phyloP scores from a whole-genome alignment of 441 rosid species.

The Euphorbia corollata region DNA sequence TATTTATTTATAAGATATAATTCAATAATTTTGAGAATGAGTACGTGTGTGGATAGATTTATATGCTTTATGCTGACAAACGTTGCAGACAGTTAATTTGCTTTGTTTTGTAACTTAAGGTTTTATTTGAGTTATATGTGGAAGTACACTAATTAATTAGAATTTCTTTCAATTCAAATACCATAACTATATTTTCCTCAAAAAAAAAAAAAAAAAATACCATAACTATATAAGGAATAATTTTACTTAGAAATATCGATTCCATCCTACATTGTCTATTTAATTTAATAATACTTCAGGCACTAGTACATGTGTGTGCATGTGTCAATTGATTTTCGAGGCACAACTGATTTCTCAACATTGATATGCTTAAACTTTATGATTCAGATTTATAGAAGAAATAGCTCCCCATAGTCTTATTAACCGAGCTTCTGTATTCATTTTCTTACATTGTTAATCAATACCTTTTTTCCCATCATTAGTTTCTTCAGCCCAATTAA shows the following conservation, averaged over 20 bases:
- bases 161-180: not conserved
- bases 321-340: not conserved
- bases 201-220: too few species aligned
- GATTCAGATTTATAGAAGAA: not conserved
- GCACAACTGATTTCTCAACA: not conserved
- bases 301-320: not conserved
- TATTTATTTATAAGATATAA: not conserved
- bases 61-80: not conserved
- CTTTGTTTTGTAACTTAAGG: too few species aligned
- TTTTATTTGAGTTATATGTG: not conserved
- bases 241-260: not conserved
- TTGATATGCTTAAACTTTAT: not conserved
- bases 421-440: not conserved
- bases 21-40: not conserved
- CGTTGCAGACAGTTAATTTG: too few species aligned
- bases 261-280: not conserved
- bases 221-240: not conserved
- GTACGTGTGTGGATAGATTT: not conserved
- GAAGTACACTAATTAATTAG: not conserved
- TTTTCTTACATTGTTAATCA: not conserved
- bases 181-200: not conserved
- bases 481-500: not conserved
- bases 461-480: not conserved
- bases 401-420: not conserved
- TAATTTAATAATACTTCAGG: not conserved